phyloP scores from a whole-genome alignment of 352 stramenopile species.

The Phytophthora kernoviae region DNA sequence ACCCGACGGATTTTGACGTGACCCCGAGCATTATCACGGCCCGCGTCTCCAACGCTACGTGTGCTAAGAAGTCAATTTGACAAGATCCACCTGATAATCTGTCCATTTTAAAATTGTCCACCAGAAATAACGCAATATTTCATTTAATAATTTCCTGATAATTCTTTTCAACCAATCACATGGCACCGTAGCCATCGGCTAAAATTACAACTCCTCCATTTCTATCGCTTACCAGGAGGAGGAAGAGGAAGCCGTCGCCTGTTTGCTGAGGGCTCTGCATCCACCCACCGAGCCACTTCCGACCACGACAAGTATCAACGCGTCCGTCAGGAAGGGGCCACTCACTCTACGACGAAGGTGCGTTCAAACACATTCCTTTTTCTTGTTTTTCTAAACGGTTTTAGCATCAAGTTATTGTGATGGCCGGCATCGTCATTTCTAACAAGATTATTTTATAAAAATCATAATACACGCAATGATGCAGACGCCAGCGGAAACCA shows the following conservation, averaged over 20 bases:
- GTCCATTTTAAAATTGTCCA: not conserved
- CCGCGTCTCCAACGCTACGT: constrained; percentile 42
- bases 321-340: constrained; percentile 10
- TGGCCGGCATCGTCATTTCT: constrained; percentile 5
- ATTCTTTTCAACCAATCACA: not conserved
- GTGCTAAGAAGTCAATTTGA: no score
- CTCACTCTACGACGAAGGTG: constrained; percentile 43
- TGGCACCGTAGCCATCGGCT: not conserved
- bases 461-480: constrained; percentile 28
- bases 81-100: no score
- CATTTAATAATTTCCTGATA: not conserved
- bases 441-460: constrained; percentile 1
- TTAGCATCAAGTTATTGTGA: no score
- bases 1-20: constrained; percentile 62
- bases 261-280: not conserved
- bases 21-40: constrained; percentile 52
- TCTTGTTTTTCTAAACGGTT: no score
- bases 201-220: not conserved
- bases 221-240: not conserved
- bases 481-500: constrained; percentile 36
- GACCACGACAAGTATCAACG: no score
- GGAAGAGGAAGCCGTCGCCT: not conserved
- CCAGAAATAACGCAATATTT: not conserved
- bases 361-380: constrained; percentile 1
- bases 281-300: not conserved